Base-by-base conservation (phyloP, 306 rosid species). In the Crotalaria pallida region DNA sequence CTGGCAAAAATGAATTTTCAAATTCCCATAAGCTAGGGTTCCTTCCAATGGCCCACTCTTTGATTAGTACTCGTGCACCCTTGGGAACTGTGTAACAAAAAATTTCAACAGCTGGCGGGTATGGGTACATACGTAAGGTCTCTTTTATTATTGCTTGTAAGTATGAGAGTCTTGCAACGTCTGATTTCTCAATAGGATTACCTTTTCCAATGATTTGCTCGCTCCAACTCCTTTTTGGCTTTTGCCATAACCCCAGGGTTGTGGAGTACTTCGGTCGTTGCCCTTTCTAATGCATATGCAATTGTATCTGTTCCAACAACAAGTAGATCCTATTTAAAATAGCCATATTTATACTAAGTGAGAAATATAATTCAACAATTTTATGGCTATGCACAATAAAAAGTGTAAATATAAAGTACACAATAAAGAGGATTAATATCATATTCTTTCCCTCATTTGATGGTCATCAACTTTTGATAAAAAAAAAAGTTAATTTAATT, bases 181-280 rank as follows among this genome's bases (percentile, higher is more conserved):
- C 82, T 1, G 84, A 71, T 75, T 85, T 87, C 59, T 71, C 68
- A 7, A 82, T 34, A 9, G 77, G 81, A 21, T 77, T 80, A 0
- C 74, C 83, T 82, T 45, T 82, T 36, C 85, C 89, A 11, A 85
- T 82, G 44, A 36, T 70, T 79, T 3, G n/a, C n/a, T n/a, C n/a
- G n/a, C n/a, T n/a, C n/a, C n/a, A n/a, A n/a, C n/a, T n/a, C n/a
- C n/a, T n/a, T n/a, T n/a, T n/a, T n/a, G n/a, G n/a, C n/a, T n/a
- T n/a, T n/a, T n/a, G n/a, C n/a, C n/a, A n/a, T n/a, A n/a, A n/a
- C n/a, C n/a, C n/a, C n/a, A n/a, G n/a, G n/a, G n/a, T n/a, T n/a
- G n/a, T n/a, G n/a, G n/a, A n/a, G n/a, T n/a, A n/a, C n/a, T n/a
- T n/a, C n/a, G n/a, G n/a, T n/a, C n/a, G n/a, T n/a, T n/a, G n/a